Conservation (phyloP, 148 eudicot genomes). For the Amaranthus hypochondriacus region DNA sequence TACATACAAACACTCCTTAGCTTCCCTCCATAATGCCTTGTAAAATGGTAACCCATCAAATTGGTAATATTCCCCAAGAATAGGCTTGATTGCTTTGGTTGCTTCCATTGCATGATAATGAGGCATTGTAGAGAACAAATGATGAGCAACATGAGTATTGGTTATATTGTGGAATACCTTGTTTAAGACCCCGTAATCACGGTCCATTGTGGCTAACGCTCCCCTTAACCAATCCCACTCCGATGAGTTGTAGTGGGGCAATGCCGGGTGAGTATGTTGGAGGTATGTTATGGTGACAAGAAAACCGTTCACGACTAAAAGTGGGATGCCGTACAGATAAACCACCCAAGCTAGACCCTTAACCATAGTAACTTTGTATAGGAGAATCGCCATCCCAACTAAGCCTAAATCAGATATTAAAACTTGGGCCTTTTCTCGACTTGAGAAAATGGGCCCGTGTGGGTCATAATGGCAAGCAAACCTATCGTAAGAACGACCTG, state of each 20-base stretch:
- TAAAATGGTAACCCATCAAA: slow-evolving; percentile 41
- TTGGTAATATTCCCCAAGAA: slow-evolving; percentile 49
- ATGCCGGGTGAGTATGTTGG: slow-evolving; percentile 53
- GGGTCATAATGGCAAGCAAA: slow-evolving; percentile 55
- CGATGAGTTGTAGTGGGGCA: slow-evolving; percentile 51
- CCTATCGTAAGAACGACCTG: slow-evolving; percentile 47
- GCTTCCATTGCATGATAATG: slow-evolving; percentile 64
- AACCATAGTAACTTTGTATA: slow-evolving; percentile 25
- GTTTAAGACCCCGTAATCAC: slow-evolving; percentile 51
- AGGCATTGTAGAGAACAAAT: slow-evolving; percentile 55
- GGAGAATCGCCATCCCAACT: slow-evolving; percentile 12
- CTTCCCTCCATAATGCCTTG: slow-evolving; percentile 57
- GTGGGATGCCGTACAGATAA: slow-evolving; percentile 35
- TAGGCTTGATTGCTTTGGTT: slow-evolving; percentile 48
- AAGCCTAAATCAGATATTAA: slow-evolving; percentile 40
- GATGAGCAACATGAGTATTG: slow-evolving; percentile 56
- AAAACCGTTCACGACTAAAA: slow-evolving; percentile 42
- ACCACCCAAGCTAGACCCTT: slow-evolving; percentile 42
- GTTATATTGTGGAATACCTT: slow-evolving; percentile 56
- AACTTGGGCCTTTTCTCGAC: slow-evolving; percentile 42
- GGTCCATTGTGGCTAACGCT: slow-evolving; percentile 49
- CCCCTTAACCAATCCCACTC: slow-evolving; percentile 67
- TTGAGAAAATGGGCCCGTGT: slow-evolving; percentile 38
- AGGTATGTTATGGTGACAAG: slow-evolving; percentile 49
- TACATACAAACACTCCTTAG: slow-evolving; percentile 48